These are phyloP conservation scores for Clitopilus passeckerianus DNA, from an alignment of 768 basidiomycete species.

Conservation along the genomic window DNA sequence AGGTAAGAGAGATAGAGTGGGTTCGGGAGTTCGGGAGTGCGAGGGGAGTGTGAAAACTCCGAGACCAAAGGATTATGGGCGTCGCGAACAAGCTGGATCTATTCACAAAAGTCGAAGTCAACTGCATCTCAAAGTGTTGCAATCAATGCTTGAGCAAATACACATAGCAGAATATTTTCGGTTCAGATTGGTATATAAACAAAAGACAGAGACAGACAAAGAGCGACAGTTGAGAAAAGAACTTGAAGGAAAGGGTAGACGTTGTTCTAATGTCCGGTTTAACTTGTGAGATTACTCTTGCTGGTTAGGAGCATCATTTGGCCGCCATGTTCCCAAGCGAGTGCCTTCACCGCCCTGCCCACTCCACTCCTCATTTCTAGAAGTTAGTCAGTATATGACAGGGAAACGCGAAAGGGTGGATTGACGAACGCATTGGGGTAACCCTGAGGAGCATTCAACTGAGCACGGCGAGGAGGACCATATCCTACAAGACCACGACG, in stretches of 20 bases:
- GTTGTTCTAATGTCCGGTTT: neutral
- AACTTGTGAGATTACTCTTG: conserved; percentile 1
- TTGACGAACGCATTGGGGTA: neutral
- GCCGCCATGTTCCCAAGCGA: neutral
- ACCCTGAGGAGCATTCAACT: conserved; percentile 1
- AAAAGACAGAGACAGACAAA: neutral
- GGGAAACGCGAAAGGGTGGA: neutral
- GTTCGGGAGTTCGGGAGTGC: no score
- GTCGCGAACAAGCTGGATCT: no score
- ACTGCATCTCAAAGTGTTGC: neutral
- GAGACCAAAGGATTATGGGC: no score
- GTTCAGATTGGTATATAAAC: neutral
- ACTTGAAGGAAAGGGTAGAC: neutral
- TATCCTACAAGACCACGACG: neutral
- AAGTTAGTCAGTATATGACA: neutral
- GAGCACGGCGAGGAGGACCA: conserved; percentile 1
- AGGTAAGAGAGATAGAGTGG: no score
- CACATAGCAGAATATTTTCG: neutral
- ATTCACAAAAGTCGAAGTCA: no score
- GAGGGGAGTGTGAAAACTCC: no score
- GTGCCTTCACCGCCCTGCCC: neutral
- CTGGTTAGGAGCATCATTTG: neutral
- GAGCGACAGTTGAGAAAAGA: neutral
- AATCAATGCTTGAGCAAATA: neutral
- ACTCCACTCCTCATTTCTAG: neutral